Percentiles rank a stretch among this genome's conserved stretches.
phyloP scores from a whole-genome alignment of 768 basidiomycete genomes.

The Sistotremastrum suecicum region DNA sequence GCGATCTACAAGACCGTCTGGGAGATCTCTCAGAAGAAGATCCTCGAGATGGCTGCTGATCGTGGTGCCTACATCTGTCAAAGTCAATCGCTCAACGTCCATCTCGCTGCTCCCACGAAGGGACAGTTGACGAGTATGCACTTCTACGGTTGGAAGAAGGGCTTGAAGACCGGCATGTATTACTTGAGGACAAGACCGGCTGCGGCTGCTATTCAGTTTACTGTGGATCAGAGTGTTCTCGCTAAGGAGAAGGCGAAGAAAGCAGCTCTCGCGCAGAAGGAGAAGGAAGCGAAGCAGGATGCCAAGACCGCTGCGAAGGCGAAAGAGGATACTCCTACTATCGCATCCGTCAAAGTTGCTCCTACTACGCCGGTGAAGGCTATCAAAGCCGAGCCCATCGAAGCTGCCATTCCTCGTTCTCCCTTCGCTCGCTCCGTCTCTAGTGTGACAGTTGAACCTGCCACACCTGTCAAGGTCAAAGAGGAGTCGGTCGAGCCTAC shows the following conservation, averaged over 20 bases:
- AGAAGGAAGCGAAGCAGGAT: background rate
- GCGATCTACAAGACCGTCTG: conserved; percentile 99
- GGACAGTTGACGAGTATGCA: conserved; percentile 95
- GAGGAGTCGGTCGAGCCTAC: conserved; percentile 14
- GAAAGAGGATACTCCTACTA: background rate
- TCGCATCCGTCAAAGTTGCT: background rate
- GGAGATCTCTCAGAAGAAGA: conserved; percentile 98
- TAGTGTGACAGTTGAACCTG: background rate
- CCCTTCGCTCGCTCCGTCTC: background rate
- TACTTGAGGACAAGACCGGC: conserved; percentile 93
- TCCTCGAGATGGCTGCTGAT: conserved; percentile 96
- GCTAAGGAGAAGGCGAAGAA: conserved; percentile 27
- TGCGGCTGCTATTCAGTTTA: conserved; percentile 95
- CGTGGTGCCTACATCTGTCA: conserved; percentile 98
- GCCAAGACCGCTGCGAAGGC: background rate
- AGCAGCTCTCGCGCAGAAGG: conserved; percentile 32
- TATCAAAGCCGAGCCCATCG: background rate
- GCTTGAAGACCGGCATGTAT: conserved; percentile 98
- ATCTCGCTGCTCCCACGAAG: conserved; percentile 75
- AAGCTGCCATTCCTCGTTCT: background rate
- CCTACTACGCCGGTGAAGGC: conserved; percentile 2
- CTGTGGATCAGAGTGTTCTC: conserved; percentile 71
- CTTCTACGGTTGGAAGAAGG: conserved; percentile 99
- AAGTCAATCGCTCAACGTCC: conserved; percentile 87
- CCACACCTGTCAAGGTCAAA: conserved; percentile 18